Evolutionary conservation across 2,329 filamentous ascomycete species (phyloP).

Genomic region (Fusarium miscanthi): DNA sequence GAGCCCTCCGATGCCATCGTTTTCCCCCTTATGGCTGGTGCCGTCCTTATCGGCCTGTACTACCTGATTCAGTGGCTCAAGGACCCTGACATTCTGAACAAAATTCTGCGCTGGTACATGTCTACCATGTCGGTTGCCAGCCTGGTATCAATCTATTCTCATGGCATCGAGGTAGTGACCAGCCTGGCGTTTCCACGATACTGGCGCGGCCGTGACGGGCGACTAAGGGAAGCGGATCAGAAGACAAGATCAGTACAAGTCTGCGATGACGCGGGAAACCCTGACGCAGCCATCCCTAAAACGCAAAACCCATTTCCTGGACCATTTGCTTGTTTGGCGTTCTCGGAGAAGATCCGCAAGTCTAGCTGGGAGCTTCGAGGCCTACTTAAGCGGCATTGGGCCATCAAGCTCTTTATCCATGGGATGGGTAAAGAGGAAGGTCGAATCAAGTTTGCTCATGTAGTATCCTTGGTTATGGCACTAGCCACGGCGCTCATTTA

Average conservation of each 20-base stretch:
- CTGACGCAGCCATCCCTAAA: constrained; percentile 38
- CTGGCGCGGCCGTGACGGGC: constrained; percentile 64
- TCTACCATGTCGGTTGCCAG: constrained; percentile 82
- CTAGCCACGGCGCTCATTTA: constrained; percentile 69
- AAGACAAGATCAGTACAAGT: constrained; percentile 52
- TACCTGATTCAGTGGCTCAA: constrained; percentile 89
- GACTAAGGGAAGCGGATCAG: constrained; percentile 59
- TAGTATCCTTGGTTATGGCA: constrained; percentile 66
- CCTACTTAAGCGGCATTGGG: constrained; percentile 64
- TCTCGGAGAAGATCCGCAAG: constrained; percentile 39
- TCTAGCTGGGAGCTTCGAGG: constrained; percentile 62
- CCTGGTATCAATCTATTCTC: constrained; percentile 78
- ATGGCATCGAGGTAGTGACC: constrained; percentile 71
- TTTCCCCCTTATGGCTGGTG: constrained; percentile 82
- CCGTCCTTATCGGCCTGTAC: constrained; percentile 80
- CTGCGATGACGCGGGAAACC: constrained; percentile 51
- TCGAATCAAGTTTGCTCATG: constrained; percentile 66
- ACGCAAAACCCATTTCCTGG: constrained; percentile 48
- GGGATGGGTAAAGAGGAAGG: constrained; percentile 60
- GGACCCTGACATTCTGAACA: constrained; percentile 83
- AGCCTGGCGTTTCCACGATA: constrained; percentile 79
- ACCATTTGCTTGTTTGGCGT: constrained; percentile 49
- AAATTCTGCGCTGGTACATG: constrained; percentile 85
- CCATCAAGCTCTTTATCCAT: constrained; percentile 61
- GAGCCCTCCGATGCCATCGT: constrained; percentile 82